Percentiles rank a stretch among this genome's conserved stretches.
phyloP scores from a whole-genome alignment of 148 eudicot genomes.

The Rhododendron vialii region DNA sequence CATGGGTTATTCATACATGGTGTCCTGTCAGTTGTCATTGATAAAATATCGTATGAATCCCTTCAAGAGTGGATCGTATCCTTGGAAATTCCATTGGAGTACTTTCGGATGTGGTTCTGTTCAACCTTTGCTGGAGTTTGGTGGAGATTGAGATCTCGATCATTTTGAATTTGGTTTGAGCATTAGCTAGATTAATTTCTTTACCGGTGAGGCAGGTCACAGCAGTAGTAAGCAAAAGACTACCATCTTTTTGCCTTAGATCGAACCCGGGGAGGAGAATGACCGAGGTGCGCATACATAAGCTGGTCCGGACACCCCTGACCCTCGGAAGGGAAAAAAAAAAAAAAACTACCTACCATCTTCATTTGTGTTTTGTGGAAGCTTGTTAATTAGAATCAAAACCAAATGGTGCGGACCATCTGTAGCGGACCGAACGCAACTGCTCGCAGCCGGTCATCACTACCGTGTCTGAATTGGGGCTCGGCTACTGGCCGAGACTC shows the following conservation, averaged over 20 bases:
- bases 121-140: neutral
- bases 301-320: rapidly evolving
- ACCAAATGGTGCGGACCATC: neutral
- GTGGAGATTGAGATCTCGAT: neutral
- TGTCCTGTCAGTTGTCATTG: neutral
- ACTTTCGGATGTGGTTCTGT: neutral
- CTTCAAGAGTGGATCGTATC: neutral
- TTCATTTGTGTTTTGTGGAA: neutral
- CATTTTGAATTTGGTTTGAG: neutral
- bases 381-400: neutral
- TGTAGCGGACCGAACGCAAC: too few species aligned
- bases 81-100: neutral
- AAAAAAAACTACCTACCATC: neutral
- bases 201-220: neutral
- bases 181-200: neutral
- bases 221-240: too few species aligned
- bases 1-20: neutral
- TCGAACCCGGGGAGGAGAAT: too few species aligned
- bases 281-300: too few species aligned
- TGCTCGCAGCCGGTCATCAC: too few species aligned
- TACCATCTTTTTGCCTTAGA: too few species aligned
- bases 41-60: neutral
- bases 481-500: too few species aligned
- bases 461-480: too few species aligned
- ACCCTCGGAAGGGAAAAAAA: too few species aligned